Percentiles rank a stretch among this genome's conserved stretches.
These are phyloP conservation scores for Ambrosia trifida DNA, from an alignment of 129 eudicot species.

Conservation along the genomic window DNA sequence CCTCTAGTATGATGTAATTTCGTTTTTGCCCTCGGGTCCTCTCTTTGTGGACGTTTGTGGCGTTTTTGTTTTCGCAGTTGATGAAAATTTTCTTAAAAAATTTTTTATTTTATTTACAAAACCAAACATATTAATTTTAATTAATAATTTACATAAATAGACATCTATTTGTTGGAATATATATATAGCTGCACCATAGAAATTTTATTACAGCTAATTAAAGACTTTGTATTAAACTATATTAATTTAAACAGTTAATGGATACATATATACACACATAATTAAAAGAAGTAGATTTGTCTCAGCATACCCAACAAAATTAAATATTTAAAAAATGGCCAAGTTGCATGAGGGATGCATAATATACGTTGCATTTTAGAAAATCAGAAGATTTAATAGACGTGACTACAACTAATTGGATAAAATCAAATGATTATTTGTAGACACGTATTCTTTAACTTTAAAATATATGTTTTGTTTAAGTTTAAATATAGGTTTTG, in stretches of 20 bases:
- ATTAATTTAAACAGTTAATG: background rate
- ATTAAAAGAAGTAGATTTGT: background rate
- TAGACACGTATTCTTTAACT: background rate
- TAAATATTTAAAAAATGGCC: conserved; percentile 6
- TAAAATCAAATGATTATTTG: conserved; percentile 9
- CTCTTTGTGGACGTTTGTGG: too few relatives aligned
- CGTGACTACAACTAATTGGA: conserved; percentile 33
- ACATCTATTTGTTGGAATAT: too few relatives aligned
- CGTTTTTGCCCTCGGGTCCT: too few relatives aligned
- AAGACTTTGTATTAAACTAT: background rate
- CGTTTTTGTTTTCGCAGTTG: too few relatives aligned
- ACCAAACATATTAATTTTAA: too few relatives aligned
- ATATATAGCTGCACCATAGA: background rate
- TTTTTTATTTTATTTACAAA: too few relatives aligned
- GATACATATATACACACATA: background rate
- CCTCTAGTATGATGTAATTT: too few relatives aligned
- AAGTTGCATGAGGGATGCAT: conserved; percentile 33
- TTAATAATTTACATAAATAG: too few relatives aligned
- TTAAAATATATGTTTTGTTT: too few relatives aligned
- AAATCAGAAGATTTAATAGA: conserved; percentile 18
- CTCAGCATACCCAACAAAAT: conserved; percentile 26
- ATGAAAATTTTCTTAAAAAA: too few relatives aligned
- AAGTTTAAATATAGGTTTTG: background rate
- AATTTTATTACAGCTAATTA: background rate
- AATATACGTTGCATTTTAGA: conserved; percentile 20